These are phyloP conservation scores for Theobroma cacao DNA, from an alignment of 345 rosid genomes.

Conservation along the genomic window DNA sequence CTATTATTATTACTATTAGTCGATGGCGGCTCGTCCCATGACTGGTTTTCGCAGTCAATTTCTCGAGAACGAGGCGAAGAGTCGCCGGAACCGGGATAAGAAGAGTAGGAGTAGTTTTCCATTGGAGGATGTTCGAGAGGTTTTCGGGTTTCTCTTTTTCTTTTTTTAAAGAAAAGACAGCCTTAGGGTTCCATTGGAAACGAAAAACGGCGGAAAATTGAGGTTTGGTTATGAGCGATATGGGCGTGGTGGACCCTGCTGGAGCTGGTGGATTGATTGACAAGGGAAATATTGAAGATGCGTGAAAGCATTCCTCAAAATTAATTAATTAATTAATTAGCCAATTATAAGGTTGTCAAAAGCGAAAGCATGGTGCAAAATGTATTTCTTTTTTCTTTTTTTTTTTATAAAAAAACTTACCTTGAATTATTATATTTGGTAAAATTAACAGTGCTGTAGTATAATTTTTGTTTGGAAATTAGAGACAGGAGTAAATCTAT, in stretches of 20 bases:
- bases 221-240: neutral
- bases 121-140: conserved; percentile 5
- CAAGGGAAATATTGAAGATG: neutral
- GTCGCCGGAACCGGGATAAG: conserved; percentile 56
- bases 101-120: conserved; percentile 49
- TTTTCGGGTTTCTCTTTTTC: neutral
- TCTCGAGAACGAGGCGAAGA: conserved; percentile 67
- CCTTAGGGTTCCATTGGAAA: conserved; percentile 1
- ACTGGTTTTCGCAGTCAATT: conserved; percentile 47
- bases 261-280: neutral
- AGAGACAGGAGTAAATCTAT: neutral
- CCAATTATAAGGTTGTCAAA: neutral
- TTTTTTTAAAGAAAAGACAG: neutral
- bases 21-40: conserved; percentile 46
- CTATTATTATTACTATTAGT: conserved; percentile 15
- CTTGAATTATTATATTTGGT: neutral
- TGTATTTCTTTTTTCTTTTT: neutral
- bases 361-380: neutral
- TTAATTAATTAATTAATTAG: neutral
- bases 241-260: neutral
- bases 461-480: neutral
- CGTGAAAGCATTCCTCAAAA: neutral
- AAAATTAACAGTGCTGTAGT: neutral
- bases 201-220: neutral
- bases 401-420: no score